These are phyloP conservation scores for Hortaea werneckii DNA, from an alignment of 2,329 filamentous ascomycete species.

Conservation along the genomic window DNA sequence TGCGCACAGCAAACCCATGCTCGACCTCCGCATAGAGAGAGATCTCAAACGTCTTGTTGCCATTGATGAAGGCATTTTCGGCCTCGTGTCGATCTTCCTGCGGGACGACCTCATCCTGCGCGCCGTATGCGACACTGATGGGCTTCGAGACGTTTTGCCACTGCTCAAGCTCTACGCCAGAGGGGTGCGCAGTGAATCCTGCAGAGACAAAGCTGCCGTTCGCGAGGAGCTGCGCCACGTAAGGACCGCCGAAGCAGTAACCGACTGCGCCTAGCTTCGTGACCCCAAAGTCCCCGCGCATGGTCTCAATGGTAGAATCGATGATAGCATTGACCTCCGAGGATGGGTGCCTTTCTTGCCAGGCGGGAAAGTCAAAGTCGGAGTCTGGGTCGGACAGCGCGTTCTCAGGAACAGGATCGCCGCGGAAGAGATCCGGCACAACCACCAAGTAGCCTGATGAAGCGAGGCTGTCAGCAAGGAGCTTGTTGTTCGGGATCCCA, in stretches of 20 bases:
- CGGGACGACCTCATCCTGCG: constrained; percentile 10
- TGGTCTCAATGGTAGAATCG: constrained; percentile 21
- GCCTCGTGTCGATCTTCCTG: constrained; percentile 13
- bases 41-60: constrained; percentile 24
- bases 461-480: constrained; percentile 26
- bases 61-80: constrained; percentile 19
- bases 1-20: constrained; percentile 26
- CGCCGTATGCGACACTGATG: constrained; percentile 48
- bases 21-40: constrained; percentile 23
- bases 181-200: constrained; percentile 62
- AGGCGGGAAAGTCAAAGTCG: neutral
- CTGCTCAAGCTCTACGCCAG: constrained; percentile 56
- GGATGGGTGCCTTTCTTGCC: neutral
- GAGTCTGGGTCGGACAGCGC: constrained; percentile 19
- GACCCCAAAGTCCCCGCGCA: constrained; percentile 42
- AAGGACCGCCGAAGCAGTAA: constrained; percentile 72
- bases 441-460: constrained; percentile 23
- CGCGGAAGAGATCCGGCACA: constrained; percentile 26
- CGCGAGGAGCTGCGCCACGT: constrained; percentile 53
- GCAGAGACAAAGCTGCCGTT: constrained; percentile 45
- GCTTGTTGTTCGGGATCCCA: constrained; percentile 22
- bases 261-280: constrained; percentile 56
- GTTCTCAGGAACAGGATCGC: constrained; percentile 21
- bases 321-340: neutral
- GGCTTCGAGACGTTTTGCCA: constrained; percentile 56